Conservation (phyloP, 2,329 filamentous ascomycete genomes). For the Fusarium verticillioides region DNA sequence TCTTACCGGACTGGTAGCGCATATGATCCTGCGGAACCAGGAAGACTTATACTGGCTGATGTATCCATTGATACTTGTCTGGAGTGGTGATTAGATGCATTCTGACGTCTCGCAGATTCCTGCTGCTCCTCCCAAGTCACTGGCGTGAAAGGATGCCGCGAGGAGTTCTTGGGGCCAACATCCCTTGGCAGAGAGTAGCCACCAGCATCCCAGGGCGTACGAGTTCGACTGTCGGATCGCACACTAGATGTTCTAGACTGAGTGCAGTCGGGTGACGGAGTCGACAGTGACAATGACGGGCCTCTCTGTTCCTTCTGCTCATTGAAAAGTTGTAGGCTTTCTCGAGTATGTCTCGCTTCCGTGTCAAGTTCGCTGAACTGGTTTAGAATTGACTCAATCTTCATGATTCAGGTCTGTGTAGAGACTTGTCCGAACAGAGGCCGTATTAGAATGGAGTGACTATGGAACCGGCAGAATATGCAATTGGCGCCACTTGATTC, state of each 20-base stretch:
- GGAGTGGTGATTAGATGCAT: slow-evolving; percentile 40
- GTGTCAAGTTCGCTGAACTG: slow-evolving; percentile 34
- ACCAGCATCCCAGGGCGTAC: slow-evolving; percentile 63
- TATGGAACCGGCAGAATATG: slow-evolving; percentile 10
- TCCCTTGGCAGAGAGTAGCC: slow-evolving; percentile 60
- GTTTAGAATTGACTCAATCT: slow-evolving; percentile 40
- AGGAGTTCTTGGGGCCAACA: slow-evolving; percentile 51
- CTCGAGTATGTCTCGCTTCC: slow-evolving; percentile 12
- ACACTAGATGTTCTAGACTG: slow-evolving; percentile 40
- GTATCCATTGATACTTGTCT: slow-evolving; percentile 49
- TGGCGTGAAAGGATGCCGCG: slow-evolving; percentile 33
- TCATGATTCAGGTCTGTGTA: slow-evolving; percentile 20
- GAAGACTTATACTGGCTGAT: slow-evolving; percentile 21
- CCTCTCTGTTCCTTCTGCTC: slow-evolving; percentile 11
- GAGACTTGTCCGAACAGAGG: neutral
- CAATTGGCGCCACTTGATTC: neutral
- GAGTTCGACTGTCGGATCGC: slow-evolving; percentile 40
- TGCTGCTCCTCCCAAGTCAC: slow-evolving; percentile 43
- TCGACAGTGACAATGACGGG: slow-evolving; percentile 44
- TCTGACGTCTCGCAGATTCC: slow-evolving; percentile 28
- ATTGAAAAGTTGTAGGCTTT: slow-evolving; percentile 10
- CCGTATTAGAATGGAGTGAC: slow-evolving; percentile 14
- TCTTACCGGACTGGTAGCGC: slow-evolving; percentile 44
- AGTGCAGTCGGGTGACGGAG: slow-evolving; percentile 49
- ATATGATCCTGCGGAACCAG: slow-evolving; percentile 30